A percentile compares a stretch with the other conserved stretches of the same genome.
Evolutionary conservation across 192 early-diverging fungal species (phyloP).

Genomic region (Gamsiella multidivaricata): DNA sequence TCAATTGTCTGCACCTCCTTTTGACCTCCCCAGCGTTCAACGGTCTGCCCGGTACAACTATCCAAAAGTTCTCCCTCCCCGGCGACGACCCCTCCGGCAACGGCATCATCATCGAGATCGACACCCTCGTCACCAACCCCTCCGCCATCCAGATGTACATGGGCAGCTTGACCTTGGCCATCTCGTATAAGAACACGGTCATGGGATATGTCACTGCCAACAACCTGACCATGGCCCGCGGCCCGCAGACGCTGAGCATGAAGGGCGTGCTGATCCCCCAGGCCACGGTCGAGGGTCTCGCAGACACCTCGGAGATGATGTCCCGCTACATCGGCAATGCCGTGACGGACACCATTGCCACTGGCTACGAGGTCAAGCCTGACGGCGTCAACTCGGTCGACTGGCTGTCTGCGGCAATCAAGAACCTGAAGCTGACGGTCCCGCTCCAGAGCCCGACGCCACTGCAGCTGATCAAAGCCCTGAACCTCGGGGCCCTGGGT

Average conservation of each 20-base stretch:
- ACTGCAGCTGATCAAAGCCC: slow-evolving; percentile 58
- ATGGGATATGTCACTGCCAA: slow-evolving; percentile 58
- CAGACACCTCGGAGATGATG: slow-evolving; percentile 56
- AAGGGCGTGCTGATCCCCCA: slow-evolving; percentile 62
- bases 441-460: slow-evolving; percentile 34
- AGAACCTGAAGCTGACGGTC: slow-evolving; percentile 56
- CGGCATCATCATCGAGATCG: slow-evolving; percentile 64
- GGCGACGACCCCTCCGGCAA: slow-evolving; percentile 61
- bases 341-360: slow-evolving; percentile 55
- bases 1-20: neutral
- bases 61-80: slow-evolving; percentile 62
- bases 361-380: slow-evolving; percentile 56
- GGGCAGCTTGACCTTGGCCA: slow-evolving; percentile 58
- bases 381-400: slow-evolving; percentile 52
- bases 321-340: slow-evolving; percentile 56
- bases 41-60: slow-evolving; percentile 58
- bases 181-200: slow-evolving; percentile 55
- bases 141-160: slow-evolving; percentile 64
- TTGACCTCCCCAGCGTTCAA: slow-evolving; percentile 43
- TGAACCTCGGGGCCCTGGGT: slow-evolving; percentile 60
- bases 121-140: slow-evolving; percentile 60
- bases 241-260: slow-evolving; percentile 56
- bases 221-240: slow-evolving; percentile 55
- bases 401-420: slow-evolving; percentile 49
- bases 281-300: slow-evolving; percentile 48